These are phyloP conservation scores for Blastobotrys proliferans DNA, from an alignment of 1,139 yeast species.

Conservation along the genomic window DNA sequence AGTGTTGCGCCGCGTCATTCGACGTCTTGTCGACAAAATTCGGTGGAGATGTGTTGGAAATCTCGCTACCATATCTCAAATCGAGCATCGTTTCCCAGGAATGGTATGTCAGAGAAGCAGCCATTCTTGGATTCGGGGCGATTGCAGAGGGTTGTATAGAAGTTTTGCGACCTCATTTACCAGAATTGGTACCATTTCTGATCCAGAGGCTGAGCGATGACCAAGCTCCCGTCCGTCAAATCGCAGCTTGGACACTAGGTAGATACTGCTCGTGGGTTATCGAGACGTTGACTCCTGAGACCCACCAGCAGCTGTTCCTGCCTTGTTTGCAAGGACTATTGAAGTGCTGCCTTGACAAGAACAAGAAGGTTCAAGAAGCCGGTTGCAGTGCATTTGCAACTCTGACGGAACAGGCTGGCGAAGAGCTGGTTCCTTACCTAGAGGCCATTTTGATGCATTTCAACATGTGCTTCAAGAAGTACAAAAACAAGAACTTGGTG, in stretches of 20 bases:
- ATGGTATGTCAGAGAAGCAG: constrained; percentile 92
- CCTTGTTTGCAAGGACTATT: constrained; percentile 79
- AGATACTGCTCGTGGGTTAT: constrained; percentile 78
- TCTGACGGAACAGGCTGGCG: constrained; percentile 74
- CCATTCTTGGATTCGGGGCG: constrained; percentile 93
- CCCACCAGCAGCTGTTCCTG: constrained; percentile 61
- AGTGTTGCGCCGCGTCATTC: constrained; percentile 90
- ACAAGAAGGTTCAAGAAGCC: constrained; percentile 91
- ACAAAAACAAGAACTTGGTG: constrained; percentile 77
- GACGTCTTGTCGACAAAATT: constrained; percentile 70
- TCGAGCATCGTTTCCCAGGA: constrained; percentile 60
- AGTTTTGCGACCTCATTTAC: constrained; percentile 65
- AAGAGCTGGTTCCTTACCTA: constrained; percentile 52
- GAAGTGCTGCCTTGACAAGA: constrained; percentile 69
- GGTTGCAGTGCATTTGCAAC: constrained; percentile 86
- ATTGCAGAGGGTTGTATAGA: constrained; percentile 85
- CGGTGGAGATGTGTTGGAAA: constrained; percentile 63
- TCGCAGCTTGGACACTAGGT: constrained; percentile 92
- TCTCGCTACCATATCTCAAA: constrained; percentile 72
- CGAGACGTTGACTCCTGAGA: constrained; percentile 48
- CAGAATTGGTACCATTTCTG: constrained; percentile 77
- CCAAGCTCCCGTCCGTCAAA: constrained; percentile 85
- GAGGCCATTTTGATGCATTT: constrained; percentile 67
- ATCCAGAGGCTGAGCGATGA: constrained; percentile 72
- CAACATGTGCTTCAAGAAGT: constrained; percentile 65